These are phyloP conservation scores for Pythium grandisporangium DNA, from an alignment of 352 stramenopile species.

Conservation along the genomic window DNA sequence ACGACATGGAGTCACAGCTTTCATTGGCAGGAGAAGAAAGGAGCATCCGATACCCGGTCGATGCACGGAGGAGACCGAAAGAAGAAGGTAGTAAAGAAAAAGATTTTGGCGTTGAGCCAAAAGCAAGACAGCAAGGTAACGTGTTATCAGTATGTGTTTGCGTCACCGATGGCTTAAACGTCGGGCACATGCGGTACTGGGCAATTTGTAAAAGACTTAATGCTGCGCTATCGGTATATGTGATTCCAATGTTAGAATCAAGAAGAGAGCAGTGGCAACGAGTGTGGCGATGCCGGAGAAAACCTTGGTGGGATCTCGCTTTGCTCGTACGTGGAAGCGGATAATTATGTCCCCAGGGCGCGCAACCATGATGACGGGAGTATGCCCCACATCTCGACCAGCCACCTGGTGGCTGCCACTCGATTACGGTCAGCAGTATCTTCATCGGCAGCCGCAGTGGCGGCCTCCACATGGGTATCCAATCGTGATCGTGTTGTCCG, in stretches of 20 bases:
- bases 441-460: not conserved
- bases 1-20: constrained; percentile 36
- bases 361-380: no score
- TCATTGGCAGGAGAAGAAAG: constrained; percentile 37
- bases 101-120: not conserved
- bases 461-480: not conserved
- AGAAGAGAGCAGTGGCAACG: not conserved
- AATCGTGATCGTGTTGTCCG: constrained; percentile 19
- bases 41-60: not conserved
- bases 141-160: no score
- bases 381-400: not conserved
- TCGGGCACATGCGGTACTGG: no score
- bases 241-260: not conserved
- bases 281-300: not conserved
- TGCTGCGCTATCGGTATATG: not conserved
- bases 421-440: no score
- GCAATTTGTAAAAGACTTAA: no score
- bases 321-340: constrained; percentile 36
- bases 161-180: no score
- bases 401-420: not conserved
- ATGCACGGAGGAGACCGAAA: not conserved
- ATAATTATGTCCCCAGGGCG: no score
- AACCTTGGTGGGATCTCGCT: constrained; percentile 7
- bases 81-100: not conserved
- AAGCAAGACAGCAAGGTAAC: not conserved